A percentile compares a stretch with the other conserved stretches of the same genome.
Evolutionary conservation across 148 eudicot genomes (phyloP).

Genomic region (Rhododendron kiyosumense): DNA sequence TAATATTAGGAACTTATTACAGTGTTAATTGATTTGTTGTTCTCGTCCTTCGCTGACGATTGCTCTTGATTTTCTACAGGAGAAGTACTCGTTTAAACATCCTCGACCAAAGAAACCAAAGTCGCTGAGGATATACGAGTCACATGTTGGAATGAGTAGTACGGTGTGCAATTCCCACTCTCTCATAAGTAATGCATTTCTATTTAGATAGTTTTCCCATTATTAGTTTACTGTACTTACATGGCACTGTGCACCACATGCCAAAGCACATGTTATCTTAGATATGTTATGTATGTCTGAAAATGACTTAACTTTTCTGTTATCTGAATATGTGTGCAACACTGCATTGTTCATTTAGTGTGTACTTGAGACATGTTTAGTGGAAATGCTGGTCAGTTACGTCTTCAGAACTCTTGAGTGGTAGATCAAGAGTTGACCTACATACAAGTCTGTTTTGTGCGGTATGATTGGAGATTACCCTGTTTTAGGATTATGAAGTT

Average conservation of each 20-base stretch:
- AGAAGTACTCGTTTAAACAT: conserved; percentile 75
- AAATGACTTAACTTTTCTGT: neutral
- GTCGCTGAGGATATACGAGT: conserved; percentile 87
- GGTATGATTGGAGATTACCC: neutral
- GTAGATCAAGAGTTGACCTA: neutral
- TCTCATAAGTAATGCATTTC: conserved; percentile 15
- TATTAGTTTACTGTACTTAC: neutral
- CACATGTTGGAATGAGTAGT: conserved; percentile 99
- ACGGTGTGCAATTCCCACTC: conserved; percentile 52
- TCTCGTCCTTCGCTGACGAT: conserved; percentile 8
- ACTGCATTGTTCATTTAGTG: neutral
- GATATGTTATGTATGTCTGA: neutral
- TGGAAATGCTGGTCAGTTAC: neutral
- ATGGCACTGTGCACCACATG: neutral
- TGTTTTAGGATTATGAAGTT: neutral
- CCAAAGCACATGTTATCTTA: neutral
- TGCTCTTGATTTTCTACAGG: conserved; percentile 40
- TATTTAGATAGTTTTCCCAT: neutral
- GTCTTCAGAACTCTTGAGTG: neutral
- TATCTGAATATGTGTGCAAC: neutral
- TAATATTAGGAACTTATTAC: neutral
- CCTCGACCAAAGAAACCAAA: conserved; percentile 86
- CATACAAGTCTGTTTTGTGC: neutral
- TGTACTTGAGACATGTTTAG: neutral
- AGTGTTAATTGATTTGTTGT: neutral